These are phyloP conservation scores for Biscutella laevigata DNA, from an alignment of 441 rosid genomes.

Conservation along the genomic window DNA sequence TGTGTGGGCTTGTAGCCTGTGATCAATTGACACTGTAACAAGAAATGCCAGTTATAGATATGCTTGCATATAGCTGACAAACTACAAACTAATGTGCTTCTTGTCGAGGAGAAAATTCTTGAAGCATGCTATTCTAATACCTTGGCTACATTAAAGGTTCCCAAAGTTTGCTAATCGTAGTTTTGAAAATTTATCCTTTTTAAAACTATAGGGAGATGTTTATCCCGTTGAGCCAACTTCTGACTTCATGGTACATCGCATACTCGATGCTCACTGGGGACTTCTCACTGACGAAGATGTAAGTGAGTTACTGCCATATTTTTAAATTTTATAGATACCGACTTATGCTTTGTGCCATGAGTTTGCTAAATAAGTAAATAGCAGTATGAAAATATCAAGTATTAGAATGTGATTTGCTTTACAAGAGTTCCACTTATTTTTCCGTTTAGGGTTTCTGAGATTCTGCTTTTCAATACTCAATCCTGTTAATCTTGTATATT, in stretches of 20 bases:
- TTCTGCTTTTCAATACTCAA: not conserved
- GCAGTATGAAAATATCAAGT: not conserved
- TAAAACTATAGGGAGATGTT: slow-evolving; percentile 72
- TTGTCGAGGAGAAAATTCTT: not conserved
- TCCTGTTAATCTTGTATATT: not conserved
- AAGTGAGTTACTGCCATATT: slow-evolving; percentile 30
- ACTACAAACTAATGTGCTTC: not conserved
- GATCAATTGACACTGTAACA: not conserved
- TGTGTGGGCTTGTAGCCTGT: slow-evolving; percentile 5
- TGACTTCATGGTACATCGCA: slow-evolving; percentile 40
- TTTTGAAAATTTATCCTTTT: slow-evolving; percentile 3
- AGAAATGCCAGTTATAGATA: not conserved
- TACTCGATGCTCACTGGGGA: slow-evolving; percentile 99
- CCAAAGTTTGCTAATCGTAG: not conserved
- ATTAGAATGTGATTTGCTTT: slow-evolving; percentile 9
- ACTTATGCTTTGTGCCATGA: not conserved
- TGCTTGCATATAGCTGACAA: slow-evolving; percentile 6
- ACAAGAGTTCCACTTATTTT: not conserved
- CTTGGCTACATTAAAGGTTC: not conserved
- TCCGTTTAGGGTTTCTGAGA: not conserved
- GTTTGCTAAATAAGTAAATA: slow-evolving; percentile 1
- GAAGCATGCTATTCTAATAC: not conserved
- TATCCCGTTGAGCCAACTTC: slow-evolving; percentile 79
- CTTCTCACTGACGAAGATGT: slow-evolving; percentile 82
- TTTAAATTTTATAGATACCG: not conserved